Percentiles rank a stretch among this genome's conserved stretches.
These are phyloP conservation scores for Paramecium bursaria DNA, from an alignment of 73 alveolate species.

Conservation along the genomic window DNA sequence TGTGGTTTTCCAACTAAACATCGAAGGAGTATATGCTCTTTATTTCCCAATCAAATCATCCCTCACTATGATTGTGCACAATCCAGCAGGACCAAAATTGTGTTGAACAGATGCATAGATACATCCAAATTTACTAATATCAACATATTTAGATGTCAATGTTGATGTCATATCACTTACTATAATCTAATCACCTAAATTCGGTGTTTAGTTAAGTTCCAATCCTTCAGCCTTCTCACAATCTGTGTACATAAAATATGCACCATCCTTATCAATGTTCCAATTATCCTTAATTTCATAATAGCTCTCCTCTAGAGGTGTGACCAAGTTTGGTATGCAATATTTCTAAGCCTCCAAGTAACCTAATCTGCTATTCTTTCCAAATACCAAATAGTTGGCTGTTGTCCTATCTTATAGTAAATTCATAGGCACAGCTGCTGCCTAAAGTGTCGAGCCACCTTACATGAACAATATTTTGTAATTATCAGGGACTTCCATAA, in stretches of 20 bases:
- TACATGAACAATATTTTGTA: constrained; percentile 77
- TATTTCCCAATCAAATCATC: constrained; percentile 67
- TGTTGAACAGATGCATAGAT: constrained; percentile 67
- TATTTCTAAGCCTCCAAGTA: constrained; percentile 82
- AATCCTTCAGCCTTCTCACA: constrained; percentile 91
- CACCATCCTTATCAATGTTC: constrained; percentile 79
- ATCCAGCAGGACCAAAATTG: constrained; percentile 71
- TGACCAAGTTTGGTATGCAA: constrained; percentile 74
- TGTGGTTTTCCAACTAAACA: constrained; percentile 64
- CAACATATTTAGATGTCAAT: constrained; percentile 67
- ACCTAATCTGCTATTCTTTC: constrained; percentile 83
- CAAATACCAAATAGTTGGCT: constrained; percentile 85
- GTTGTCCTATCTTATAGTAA: constrained; percentile 75
- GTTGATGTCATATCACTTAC: constrained; percentile 77
- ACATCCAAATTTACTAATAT: constrained; percentile 41
- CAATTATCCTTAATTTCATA: constrained; percentile 22
- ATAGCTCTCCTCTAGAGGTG: constrained; percentile 42
- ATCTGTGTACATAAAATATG: constrained; percentile 88
- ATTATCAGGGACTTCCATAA: constrained; percentile 80
- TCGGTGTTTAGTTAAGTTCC: constrained; percentile 74
- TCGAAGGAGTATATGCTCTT: constrained; percentile 66
- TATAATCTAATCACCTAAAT: constrained; percentile 53
- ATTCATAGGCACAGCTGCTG: constrained; percentile 83
- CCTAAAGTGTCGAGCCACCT: constrained; percentile 92
- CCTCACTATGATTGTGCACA: constrained; percentile 54